A percentile compares a stretch with the other conserved stretches of the same genome.
Evolutionary conservation across 768 basidiomycete species (phyloP).

Genomic region (Boletus bicolor): DNA sequence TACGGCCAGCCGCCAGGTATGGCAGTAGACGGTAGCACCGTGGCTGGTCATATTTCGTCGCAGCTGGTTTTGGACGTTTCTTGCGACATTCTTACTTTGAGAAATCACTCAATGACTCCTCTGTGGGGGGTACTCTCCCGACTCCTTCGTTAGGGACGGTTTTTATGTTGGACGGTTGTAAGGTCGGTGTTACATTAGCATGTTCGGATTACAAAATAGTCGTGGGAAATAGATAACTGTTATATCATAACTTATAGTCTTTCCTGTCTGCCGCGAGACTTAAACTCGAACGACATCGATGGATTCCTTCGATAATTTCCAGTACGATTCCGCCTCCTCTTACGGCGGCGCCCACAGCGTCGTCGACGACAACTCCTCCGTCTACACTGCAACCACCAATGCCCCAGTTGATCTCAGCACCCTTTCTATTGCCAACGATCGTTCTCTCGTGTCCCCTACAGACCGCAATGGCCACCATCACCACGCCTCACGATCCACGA

Average conservation of each 20-base stretch:
- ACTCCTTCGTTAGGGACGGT: slow-evolving; percentile 11
- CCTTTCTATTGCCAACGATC: slow-evolving; percentile 67
- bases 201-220: slow-evolving; percentile 11
- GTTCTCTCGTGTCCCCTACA: slow-evolving; percentile 40
- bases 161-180: slow-evolving; percentile 11
- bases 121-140: slow-evolving; percentile 2
- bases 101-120: not conserved
- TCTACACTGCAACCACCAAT: slow-evolving; percentile 72
- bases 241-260: slow-evolving; percentile 8
- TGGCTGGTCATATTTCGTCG: not conserved
- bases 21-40: slow-evolving; percentile 43
- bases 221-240: slow-evolving; percentile 28
- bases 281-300: slow-evolving; percentile 38
- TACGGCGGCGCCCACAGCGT: slow-evolving; percentile 67
- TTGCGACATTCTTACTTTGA: slow-evolving; percentile 8
- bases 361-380: slow-evolving; percentile 77
- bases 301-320: slow-evolving; percentile 85
- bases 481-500: slow-evolving; percentile 31
- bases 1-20: slow-evolving; percentile 38
- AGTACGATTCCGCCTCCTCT: slow-evolving; percentile 79
- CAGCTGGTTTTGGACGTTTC: slow-evolving; percentile 9
- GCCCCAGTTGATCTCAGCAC: slow-evolving; percentile 59
- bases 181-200: not conserved
- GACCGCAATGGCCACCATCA: slow-evolving; percentile 40
- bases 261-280: not conserved